Evolutionary conservation across 1,139 yeast genomes (phyloP).

Genomic region (Pichia sp.): DNA sequence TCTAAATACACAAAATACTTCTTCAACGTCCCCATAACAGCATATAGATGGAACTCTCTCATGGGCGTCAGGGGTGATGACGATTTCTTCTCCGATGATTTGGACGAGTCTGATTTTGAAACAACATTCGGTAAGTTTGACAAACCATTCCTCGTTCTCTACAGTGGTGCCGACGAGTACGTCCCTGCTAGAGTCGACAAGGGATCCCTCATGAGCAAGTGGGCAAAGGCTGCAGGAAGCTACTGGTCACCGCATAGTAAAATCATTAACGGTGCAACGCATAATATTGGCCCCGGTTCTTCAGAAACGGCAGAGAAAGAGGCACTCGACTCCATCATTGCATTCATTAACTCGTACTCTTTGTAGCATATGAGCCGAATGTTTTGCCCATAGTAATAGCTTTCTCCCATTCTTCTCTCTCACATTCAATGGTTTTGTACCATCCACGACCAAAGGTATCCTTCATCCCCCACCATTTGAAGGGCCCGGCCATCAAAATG

Average conservation of each 20-base stretch:
- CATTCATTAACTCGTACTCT: slow-evolving; percentile 12
- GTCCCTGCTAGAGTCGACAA: slow-evolving; percentile 50
- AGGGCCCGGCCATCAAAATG: slow-evolving; percentile 44
- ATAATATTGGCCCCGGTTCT: slow-evolving; percentile 41
- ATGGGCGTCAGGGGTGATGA: slow-evolving; percentile 60
- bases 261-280: slow-evolving; percentile 55
- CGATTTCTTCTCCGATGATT: slow-evolving; percentile 49
- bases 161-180: slow-evolving; percentile 57
- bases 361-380: too few species aligned
- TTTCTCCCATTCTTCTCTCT: slow-evolving; percentile 21
- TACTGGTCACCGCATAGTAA: slow-evolving; percentile 50
- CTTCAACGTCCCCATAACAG: slow-evolving; percentile 52
- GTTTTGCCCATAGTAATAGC: too few species aligned
- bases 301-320: slow-evolving; percentile 20
- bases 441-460: slow-evolving; percentile 31
- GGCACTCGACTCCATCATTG: slow-evolving; percentile 13
- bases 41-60: slow-evolving; percentile 65
- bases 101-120: slow-evolving; percentile 36
- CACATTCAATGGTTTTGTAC: slow-evolving; percentile 15
- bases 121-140: slow-evolving; percentile 51
- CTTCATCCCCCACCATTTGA: slow-evolving; percentile 42
- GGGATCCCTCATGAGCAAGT: slow-evolving; percentile 34
- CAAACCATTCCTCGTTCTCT: slow-evolving; percentile 45
- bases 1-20: slow-evolving; percentile 37
- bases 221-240: slow-evolving; percentile 29